Conservation (phyloP, 805 yeast genomes). For the Wickerhamiella australiensis region DNA sequence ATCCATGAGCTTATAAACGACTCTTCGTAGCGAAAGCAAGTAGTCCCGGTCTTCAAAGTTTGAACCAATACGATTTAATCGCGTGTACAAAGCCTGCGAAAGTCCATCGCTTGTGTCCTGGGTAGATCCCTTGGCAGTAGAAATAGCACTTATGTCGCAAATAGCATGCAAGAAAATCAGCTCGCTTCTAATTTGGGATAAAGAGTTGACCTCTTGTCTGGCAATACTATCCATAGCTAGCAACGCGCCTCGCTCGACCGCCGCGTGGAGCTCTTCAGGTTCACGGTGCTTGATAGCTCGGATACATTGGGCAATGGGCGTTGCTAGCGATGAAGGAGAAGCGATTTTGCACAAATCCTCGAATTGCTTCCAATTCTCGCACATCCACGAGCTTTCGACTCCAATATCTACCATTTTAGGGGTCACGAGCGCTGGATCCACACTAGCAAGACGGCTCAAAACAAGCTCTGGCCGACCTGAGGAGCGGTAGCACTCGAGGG, state of each 20-base stretch:
- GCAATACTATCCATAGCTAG: constrained; percentile 51
- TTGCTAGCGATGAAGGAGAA: neutral
- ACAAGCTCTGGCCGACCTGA: constrained; percentile 66
- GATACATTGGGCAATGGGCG: neutral
- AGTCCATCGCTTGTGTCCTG: neutral
- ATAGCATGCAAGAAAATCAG: constrained; percentile 49
- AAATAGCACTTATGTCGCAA: constrained; percentile 37
- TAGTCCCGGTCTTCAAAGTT: constrained; percentile 51
- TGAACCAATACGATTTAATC: constrained; percentile 32
- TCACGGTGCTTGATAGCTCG: constrained; percentile 44
- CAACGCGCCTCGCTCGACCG: constrained; percentile 41
- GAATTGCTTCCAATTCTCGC: constrained; percentile 39
- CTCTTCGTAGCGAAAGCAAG: constrained; percentile 46
- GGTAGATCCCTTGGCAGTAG: neutral
- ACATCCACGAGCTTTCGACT: constrained; percentile 57
- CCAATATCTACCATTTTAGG: constrained; percentile 42
- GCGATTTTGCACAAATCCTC: constrained; percentile 13
- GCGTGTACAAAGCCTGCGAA: constrained; percentile 13
- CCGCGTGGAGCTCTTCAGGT: constrained; percentile 28
- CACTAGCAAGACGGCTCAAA: constrained; percentile 37
- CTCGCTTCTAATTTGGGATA: constrained; percentile 33
- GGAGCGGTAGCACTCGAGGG: constrained; percentile 58
- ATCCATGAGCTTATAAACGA: constrained; percentile 26
- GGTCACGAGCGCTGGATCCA: constrained; percentile 17
- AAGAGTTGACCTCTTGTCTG: constrained; percentile 38